Percentiles rank a stretch among this genome's conserved stretches.
These are phyloP conservation scores for Cystofilobasidium ferigula DNA, from an alignment of 768 basidiomycete species.

Conservation along the genomic window DNA sequence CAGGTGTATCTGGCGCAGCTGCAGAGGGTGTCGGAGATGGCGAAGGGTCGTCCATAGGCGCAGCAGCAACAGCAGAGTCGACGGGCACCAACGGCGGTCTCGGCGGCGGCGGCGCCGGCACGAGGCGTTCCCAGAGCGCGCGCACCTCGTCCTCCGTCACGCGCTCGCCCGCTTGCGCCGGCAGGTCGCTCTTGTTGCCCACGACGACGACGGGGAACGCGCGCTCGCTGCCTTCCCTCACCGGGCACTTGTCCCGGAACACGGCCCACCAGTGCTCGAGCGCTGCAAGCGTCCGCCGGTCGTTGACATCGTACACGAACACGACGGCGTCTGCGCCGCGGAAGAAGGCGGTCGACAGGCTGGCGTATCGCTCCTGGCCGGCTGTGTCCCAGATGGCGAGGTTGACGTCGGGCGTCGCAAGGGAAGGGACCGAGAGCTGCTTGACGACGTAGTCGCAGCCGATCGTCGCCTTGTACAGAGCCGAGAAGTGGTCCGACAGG, in stretches of 20 bases:
- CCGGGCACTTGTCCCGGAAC: slow-evolving; percentile 56
- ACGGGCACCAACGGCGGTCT: background rate
- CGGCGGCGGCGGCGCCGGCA: slow-evolving; percentile 40
- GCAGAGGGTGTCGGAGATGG: background rate
- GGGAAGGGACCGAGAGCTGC: slow-evolving; percentile 42
- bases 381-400: slow-evolving; percentile 73
- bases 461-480: slow-evolving; percentile 70
- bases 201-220: slow-evolving; percentile 57
- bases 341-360: slow-evolving; percentile 69
- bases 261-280: slow-evolving; percentile 68
- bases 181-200: slow-evolving; percentile 66
- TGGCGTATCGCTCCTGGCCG: slow-evolving; percentile 63
- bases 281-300: slow-evolving; percentile 50
- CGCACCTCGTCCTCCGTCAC: slow-evolving; percentile 37
- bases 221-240: slow-evolving; percentile 38
- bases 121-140: slow-evolving; percentile 54
- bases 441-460: slow-evolving; percentile 82
- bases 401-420: slow-evolving; percentile 45
- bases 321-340: slow-evolving; percentile 71
- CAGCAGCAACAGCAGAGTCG: too few species aligned
- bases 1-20: background rate
- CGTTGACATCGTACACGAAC: slow-evolving; percentile 68
- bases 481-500: slow-evolving; percentile 62
- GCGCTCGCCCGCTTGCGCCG: slow-evolving; percentile 26
- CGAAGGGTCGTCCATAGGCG: background rate